phyloP scores from a whole-genome alignment of 306 rosid genomes.

The Fragaria ananassa region DNA sequence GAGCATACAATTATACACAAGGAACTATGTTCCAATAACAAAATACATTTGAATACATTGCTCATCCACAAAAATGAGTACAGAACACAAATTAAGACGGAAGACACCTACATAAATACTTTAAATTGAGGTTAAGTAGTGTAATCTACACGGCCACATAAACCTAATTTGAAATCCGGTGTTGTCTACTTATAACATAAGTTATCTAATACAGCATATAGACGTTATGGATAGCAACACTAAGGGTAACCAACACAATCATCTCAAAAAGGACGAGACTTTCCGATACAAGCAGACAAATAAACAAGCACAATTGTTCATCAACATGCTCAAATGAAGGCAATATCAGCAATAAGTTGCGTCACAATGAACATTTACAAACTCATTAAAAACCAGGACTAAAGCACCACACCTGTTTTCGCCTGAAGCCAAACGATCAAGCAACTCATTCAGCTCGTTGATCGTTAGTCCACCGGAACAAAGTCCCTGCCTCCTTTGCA shows the following conservation, averaged over 20 bases:
- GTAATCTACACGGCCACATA: not conserved
- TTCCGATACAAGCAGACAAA: not conserved
- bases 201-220: not conserved
- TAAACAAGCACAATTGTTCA: not conserved
- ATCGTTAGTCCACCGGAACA: constrained; percentile 77
- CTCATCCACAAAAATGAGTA: not conserved
- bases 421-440: constrained; percentile 69
- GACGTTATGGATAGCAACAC: not conserved
- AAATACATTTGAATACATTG: not conserved
- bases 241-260: not conserved
- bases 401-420: constrained; percentile 59
- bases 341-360: not conserved
- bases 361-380: not conserved
- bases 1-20: not conserved
- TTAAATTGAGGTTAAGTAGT: not conserved
- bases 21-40: not conserved
- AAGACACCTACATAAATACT: not conserved
- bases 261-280: not conserved
- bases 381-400: constrained; percentile 1
- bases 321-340: not conserved
- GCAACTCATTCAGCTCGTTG: constrained; percentile 70
- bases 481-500: constrained; percentile 74
- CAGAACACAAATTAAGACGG: not conserved
- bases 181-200: not conserved
- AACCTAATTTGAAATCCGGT: too few species aligned